Base-by-base conservation (phyloP, 2,329 filamentous ascomycete genomes). In the Fusarium irregulare region DNA sequence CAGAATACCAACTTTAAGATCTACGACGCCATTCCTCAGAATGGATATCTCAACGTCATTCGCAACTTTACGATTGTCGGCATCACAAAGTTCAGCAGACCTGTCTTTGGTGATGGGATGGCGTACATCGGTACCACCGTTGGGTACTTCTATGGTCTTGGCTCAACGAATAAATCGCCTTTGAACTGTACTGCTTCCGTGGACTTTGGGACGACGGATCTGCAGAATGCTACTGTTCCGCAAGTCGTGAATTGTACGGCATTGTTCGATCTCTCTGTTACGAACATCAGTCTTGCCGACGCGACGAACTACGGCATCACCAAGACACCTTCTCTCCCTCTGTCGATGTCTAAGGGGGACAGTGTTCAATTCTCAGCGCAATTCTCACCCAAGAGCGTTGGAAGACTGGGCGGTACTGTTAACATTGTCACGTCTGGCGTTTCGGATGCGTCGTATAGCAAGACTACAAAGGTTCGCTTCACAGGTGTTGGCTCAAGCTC, bases 61-160 rank as follows among this genome's bases (percentile, higher is more conserved):
- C 83, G 84, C 32, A 81, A 81, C 2, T 87, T 88, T 67, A 83
- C 83, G 27, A 80, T 88, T 14, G 79, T 82, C 0, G 85, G 84
- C 1, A 81, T 84, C 6, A 85, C 81, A 47, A 89, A 89, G 76
- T 89, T 89, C 66, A 84, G 83, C 5, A 81, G 87, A 3, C 85
- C 87, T 3, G 85, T 87, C 4, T 89, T 89, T 59, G 87, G 87
- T 9, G 81, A 89, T 60, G 86, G 85, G 1, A 82, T 83, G 59
- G 82, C 84, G 4, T 89, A 88, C 64, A 75, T 88, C n/a, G 85
- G 84, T 12, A 86, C 83, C 1, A 84, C 78, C 4, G 76, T 79
- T 25, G 87, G 87, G 6, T 83, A 78, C 57, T 73, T 89, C 21
- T 88, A 88, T 30, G 86, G 81, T 3, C 88, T 87, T 57, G 87